A percentile compares a stretch with the other conserved stretches of the same genome.
Evolutionary conservation across 176 grass and related monocot genomes (phyloP).

Genomic region (Cymbopogon citratus): DNA sequence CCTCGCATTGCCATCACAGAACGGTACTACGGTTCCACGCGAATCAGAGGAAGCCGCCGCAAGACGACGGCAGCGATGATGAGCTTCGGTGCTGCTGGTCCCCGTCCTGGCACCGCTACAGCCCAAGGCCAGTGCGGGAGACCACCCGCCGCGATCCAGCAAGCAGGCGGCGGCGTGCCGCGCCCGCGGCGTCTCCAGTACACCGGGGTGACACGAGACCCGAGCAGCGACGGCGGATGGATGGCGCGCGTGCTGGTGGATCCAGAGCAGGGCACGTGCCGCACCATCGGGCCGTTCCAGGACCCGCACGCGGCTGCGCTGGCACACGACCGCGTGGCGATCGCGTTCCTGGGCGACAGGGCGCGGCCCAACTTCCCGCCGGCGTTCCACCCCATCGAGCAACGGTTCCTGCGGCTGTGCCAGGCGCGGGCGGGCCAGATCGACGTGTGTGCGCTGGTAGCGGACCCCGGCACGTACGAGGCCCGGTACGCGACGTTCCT

Average conservation of each 20-base stretch:
- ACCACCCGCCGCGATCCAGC: background rate
- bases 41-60: too few species aligned
- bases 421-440: background rate
- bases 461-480: constrained; percentile 29
- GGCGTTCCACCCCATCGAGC: constrained; percentile 24
- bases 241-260: constrained; percentile 16
- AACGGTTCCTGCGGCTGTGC: constrained; percentile 20
- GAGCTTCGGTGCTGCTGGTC: background rate
- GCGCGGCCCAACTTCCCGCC: background rate
- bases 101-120: background rate
- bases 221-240: background rate
- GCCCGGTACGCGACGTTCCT: constrained; percentile 26
- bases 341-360: background rate
- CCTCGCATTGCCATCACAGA: background rate
- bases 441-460: constrained; percentile 8
- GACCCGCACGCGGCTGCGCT: constrained; percentile 28
- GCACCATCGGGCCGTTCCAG: constrained; percentile 10
- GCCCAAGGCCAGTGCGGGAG: background rate
- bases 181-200: background rate
- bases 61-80: background rate
- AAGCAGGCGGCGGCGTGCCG: background rate
- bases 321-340: constrained; percentile 34
- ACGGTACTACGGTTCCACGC: too few species aligned
- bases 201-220: background rate
- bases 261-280: background rate